A percentile compares a stretch with the other conserved stretches of the same genome.
Evolutionary conservation across 306 rosid species (phyloP).

Genomic region (Boehmeria nivea): DNA sequence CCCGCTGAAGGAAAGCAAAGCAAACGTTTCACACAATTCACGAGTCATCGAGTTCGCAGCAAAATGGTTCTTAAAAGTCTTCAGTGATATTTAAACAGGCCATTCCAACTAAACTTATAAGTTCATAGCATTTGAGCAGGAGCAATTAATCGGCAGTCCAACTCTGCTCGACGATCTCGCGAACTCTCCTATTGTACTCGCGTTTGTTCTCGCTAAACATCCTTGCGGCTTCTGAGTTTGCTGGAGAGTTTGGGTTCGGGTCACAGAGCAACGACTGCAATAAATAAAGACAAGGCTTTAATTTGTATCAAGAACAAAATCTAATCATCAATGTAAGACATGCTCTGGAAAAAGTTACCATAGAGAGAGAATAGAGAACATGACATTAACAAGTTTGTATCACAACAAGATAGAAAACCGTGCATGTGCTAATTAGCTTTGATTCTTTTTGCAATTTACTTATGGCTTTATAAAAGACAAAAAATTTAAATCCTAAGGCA

Average conservation of each 20-base stretch:
- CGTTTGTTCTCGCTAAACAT: conserved; percentile 97
- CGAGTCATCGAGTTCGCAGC: conserved; percentile 30
- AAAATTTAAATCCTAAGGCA: no score
- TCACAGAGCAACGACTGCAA: conserved; percentile 95
- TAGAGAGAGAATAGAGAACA: no score
- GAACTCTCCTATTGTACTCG: conserved; percentile 84
- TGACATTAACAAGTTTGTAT: no score
- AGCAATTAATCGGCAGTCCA: conserved; percentile 89
- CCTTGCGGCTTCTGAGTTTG: conserved; percentile 95
- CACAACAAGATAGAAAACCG: no score
- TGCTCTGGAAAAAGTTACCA: no score
- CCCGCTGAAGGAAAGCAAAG: conserved; percentile 32
- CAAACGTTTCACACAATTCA: conserved; percentile 39
- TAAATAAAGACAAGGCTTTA: conserved; percentile 3
- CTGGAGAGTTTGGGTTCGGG: conserved; percentile 98
- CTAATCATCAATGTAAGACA: not conserved
- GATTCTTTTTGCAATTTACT: no score
- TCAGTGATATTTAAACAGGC: conserved; percentile 46
- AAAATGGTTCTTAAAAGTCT: conserved; percentile 37
- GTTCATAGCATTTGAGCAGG: conserved; percentile 16
- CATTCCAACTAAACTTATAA: conserved; percentile 34
- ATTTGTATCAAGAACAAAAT: not conserved
- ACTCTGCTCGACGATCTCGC: conserved; percentile 95
- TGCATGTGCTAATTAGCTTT: no score
- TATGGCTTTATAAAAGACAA: no score